Evolutionary conservation across 495 filamentous ascomycete genomes (phyloP).

Genomic region (Penicillium desertorum): DNA sequence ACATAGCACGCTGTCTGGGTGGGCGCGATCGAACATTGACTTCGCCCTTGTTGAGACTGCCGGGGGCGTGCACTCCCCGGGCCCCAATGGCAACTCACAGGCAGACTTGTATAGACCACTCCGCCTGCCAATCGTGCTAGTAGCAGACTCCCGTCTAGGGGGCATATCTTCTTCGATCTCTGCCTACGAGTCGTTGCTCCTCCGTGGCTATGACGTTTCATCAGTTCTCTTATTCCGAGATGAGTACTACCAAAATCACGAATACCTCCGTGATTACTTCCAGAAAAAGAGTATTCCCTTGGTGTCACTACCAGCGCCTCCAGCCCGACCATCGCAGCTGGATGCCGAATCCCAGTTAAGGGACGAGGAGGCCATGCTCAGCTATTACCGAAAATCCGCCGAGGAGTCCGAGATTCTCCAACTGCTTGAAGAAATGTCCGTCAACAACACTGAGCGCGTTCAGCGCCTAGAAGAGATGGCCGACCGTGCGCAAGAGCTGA

Average conservation of each 20-base stretch:
- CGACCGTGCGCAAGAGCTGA: slow-evolving; percentile 52
- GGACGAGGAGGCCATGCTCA: slow-evolving; percentile 55
- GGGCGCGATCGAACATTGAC: slow-evolving; percentile 36
- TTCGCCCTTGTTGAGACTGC: slow-evolving; percentile 71
- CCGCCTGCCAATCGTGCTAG: slow-evolving; percentile 66
- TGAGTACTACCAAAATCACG: slow-evolving; percentile 60
- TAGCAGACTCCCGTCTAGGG: slow-evolving; percentile 68
- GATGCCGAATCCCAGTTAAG: slow-evolving; percentile 34
- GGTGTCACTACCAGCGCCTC: slow-evolving; percentile 54
- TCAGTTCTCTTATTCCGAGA: slow-evolving; percentile 63
- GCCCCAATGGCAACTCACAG: slow-evolving; percentile 70
- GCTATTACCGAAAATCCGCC: slow-evolving; percentile 53
- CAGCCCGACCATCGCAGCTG: slow-evolving; percentile 31
- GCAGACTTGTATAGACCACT: slow-evolving; percentile 72
- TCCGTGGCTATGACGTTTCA: slow-evolving; percentile 73
- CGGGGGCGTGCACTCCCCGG: slow-evolving; percentile 72
- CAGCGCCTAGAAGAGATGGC: slow-evolving; percentile 58
- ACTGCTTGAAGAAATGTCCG: slow-evolving; percentile 47
- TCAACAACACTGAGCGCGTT: slow-evolving; percentile 52
- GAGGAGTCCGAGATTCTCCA: slow-evolving; percentile 38
- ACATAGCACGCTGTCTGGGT: slow-evolving; percentile 44
- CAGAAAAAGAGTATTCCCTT: slow-evolving; percentile 54
- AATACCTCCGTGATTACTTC: slow-evolving; percentile 65
- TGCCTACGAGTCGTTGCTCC: slow-evolving; percentile 68
- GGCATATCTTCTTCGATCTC: slow-evolving; percentile 74